Base-by-base conservation (phyloP, 768 basidiomycete genomes). In the Mycena haematopus region DNA sequence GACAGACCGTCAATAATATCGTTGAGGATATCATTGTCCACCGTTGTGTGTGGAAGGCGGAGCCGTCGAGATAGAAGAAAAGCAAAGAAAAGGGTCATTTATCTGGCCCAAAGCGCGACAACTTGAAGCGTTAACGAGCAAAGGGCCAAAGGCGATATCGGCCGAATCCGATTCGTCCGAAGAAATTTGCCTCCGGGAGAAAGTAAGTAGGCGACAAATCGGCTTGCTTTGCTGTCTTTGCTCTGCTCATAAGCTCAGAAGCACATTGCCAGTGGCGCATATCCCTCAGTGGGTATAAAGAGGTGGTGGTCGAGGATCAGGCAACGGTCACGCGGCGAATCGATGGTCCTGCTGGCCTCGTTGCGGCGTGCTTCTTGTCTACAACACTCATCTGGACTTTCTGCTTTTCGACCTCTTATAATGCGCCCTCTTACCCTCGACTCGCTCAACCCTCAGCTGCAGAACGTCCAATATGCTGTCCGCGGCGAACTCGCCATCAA, bases 401-500 rank as follows among this genome's bases (percentile, higher is more conserved):
- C 40, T 17, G 31, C 38, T 19, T 10, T 38, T 17, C 11, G 15
- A 38, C 36, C 14, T 14, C 4, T n/a, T n/a, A 33, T 53, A 24
- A 88, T 87, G 87, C 81, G 78, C 65, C 77, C 80, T 24, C 84
- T 96, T 68, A 86, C 90, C 35, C 65, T 84, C 62, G 82, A 88
- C 57, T 82, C 86, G 44, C 86, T 98, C 75, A 98, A 97, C 77
- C 93, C 91, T 2, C 81, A 88, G 60, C 82, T 97, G 50, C 84
- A 87, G 72, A 87, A 92, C 54, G 97, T 98, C 55, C 86, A 97
- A 75, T 99, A 99, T 74, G 96, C 96, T 58, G 96, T 99, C 29
- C 92, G 96, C 57, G 96, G 97, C 52, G 96, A 96, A 77, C 88
- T 99, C 66, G 95, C 96, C 4, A 92, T 98, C 79, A 93, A 91